These are phyloP conservation scores for Clonostachys byssicola DNA, from an alignment of 2,329 filamentous ascomycete genomes.

Conservation along the genomic window DNA sequence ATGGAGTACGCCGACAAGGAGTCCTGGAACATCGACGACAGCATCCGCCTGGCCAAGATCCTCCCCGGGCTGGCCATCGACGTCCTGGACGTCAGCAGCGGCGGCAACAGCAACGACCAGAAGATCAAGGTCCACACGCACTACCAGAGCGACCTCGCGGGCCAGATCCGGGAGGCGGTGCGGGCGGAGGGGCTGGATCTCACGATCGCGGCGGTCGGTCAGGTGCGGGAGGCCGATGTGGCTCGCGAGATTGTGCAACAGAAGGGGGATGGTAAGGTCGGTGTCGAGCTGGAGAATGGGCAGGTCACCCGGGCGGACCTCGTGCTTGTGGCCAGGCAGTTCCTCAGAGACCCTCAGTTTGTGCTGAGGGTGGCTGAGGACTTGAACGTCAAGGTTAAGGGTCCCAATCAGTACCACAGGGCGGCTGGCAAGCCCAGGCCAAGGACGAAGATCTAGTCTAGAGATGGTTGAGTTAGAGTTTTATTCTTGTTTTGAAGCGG, in stretches of 20 bases:
- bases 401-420: conserved; percentile 62
- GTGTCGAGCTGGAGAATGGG: conserved; percentile 32
- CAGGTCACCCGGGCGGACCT: conserved; percentile 55
- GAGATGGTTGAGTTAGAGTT: no score
- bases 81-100: conserved; percentile 76
- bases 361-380: conserved; percentile 71
- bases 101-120: conserved; percentile 62
- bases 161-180: conserved; percentile 65
- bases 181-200: conserved; percentile 42
- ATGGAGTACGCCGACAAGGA: conserved; percentile 41
- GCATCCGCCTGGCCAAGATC: conserved; percentile 32
- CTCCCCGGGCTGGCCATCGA: conserved; percentile 75
- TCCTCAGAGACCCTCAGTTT: conserved; percentile 78
- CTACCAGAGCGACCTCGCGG: conserved; percentile 73
- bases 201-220: conserved; percentile 70
- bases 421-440: conserved; percentile 16
- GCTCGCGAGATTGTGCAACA: conserved; percentile 57
- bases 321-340: conserved; percentile 70
- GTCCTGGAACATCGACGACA: conserved; percentile 66
- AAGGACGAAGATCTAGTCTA: not conserved
- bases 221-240: conserved; percentile 64
- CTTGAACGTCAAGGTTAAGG: conserved; percentile 65
- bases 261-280: conserved; percentile 22
- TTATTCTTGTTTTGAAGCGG: no score
- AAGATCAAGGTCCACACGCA: conserved; percentile 57